A percentile compares a stretch with the other conserved stretches of the same genome.
Conservation (phyloP, 306 rosid species). For the Prunus kanzakura region DNA sequence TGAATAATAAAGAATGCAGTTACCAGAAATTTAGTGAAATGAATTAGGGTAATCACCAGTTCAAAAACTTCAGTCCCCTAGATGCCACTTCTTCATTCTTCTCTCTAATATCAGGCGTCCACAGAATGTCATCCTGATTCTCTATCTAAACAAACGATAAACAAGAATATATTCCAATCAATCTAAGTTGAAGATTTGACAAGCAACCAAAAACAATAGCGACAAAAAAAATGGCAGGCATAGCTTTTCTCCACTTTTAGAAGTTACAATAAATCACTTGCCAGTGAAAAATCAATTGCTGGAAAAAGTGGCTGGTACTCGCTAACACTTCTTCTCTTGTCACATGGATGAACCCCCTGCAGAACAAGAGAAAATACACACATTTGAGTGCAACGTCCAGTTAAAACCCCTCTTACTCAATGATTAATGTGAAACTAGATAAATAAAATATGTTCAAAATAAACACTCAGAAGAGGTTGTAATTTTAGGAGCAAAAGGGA, state of each 20-base stretch:
- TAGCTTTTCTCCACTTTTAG: constrained; percentile 9
- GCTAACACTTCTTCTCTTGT: constrained; percentile 75
- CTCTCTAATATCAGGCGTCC: constrained; percentile 82
- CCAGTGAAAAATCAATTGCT: constrained; percentile 86
- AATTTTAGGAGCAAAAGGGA: not conserved
- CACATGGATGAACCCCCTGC: constrained; percentile 94
- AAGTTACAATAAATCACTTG: constrained; percentile 29
- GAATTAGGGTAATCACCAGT: constrained; percentile 51
- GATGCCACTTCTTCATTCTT: constrained; percentile 65
- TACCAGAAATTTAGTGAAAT: not conserved
- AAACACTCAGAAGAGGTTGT: not conserved
- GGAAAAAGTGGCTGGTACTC: constrained; percentile 80
- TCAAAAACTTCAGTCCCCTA: constrained; percentile 74
- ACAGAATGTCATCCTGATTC: constrained; percentile 64
- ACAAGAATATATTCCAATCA: constrained; percentile 22
- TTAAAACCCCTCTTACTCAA: not conserved
- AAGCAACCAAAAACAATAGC: constrained; percentile 20
- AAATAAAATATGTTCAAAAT: constrained; percentile 1
- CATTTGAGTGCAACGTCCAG: not conserved
- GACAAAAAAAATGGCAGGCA: not conserved
- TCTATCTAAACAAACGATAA: constrained; percentile 55
- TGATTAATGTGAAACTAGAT: not conserved
- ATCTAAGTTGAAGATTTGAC: constrained; percentile 16
- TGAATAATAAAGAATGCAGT: not conserved
- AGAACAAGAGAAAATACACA: constrained; percentile 19